Percentiles rank a stretch among this genome's conserved stretches.
phyloP scores from a whole-genome alignment of 1,284 basidiomycete genomes.

The Ceratorhiza oryzae-sativae region DNA sequence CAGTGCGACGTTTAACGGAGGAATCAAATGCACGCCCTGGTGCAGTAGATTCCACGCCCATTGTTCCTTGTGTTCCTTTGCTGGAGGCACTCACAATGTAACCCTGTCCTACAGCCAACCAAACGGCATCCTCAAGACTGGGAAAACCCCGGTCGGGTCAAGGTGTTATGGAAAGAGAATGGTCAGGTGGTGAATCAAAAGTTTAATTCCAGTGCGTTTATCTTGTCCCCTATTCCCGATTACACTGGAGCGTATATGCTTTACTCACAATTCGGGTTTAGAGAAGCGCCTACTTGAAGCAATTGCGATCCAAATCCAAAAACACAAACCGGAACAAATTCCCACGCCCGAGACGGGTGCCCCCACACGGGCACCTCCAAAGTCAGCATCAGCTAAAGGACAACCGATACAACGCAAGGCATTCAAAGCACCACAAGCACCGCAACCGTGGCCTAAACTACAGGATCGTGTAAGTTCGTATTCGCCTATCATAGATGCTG shows the following conservation, averaged over 20 bases:
- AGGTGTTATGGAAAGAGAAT: slow-evolving; percentile 89
- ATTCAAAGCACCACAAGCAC: slow-evolving; percentile 36
- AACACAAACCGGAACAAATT: slow-evolving; percentile 71
- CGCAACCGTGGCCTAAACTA: slow-evolving; percentile 38
- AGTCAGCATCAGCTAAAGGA: background rate
- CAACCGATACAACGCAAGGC: slow-evolving; percentile 33
- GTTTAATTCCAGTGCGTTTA: slow-evolving; percentile 79
- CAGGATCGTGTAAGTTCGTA: slow-evolving; percentile 48
- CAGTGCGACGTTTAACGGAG: background rate
- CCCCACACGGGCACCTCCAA: slow-evolving; percentile 27
- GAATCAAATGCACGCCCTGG: background rate
- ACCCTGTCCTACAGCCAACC: slow-evolving; percentile 52
- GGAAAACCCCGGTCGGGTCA: slow-evolving; percentile 94
- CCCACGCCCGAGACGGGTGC: slow-evolving; percentile 56
- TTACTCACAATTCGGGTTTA: slow-evolving; percentile 49
- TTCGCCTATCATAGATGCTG: slow-evolving; percentile 28
- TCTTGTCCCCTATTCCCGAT: background rate
- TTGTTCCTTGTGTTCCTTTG: background rate
- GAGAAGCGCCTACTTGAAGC: slow-evolving; percentile 85
- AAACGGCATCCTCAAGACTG: slow-evolving; percentile 94
- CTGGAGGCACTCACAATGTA: background rate
- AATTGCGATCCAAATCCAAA: slow-evolving; percentile 77
- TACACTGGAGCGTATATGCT: slow-evolving; percentile 14
- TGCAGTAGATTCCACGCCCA: background rate
- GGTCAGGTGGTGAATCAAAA: slow-evolving; percentile 71